Evolutionary conservation across 2,329 filamentous ascomycete genomes (phyloP).

Genomic region (Eutypa lata): DNA sequence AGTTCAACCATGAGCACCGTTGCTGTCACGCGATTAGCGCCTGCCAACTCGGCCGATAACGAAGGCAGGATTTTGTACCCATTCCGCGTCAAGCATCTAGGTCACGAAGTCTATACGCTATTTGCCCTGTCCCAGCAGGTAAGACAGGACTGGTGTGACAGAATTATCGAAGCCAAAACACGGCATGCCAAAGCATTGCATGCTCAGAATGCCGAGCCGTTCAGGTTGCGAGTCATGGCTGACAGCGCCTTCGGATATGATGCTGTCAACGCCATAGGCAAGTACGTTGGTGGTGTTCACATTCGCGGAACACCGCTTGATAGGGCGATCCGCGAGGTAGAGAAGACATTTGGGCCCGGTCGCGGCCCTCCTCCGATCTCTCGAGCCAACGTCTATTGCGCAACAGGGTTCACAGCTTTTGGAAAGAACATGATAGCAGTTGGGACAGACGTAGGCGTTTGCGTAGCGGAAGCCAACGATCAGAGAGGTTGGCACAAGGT

Average conservation of each 20-base stretch:
- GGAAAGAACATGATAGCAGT: constrained; percentile 88
- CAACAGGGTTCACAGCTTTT: constrained; percentile 81
- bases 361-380: constrained; percentile 75
- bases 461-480: constrained; percentile 81
- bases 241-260: constrained; percentile 90
- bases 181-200: constrained; percentile 84
- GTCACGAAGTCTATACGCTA: constrained; percentile 87
- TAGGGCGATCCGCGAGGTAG: constrained; percentile 84
- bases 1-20: constrained; percentile 60
- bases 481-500: constrained; percentile 89
- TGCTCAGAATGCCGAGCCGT: constrained; percentile 93
- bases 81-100: constrained; percentile 93
- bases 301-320: constrained; percentile 91
- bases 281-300: constrained; percentile 60
- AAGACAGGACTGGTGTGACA: constrained; percentile 85
- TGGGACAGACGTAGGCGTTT: constrained; percentile 93
- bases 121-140: constrained; percentile 76
- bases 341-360: constrained; percentile 69
- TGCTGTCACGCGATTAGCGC: constrained; percentile 38
- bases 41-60: constrained; percentile 56
- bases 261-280: constrained; percentile 53
- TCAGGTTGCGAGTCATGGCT: constrained; percentile 85
- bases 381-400: constrained; percentile 84
- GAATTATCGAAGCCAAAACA: constrained; percentile 93
- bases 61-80: constrained; percentile 87